Conservation (phyloP, 306 rosid genomes). For the Psophocarpus tetragonolobus region DNA sequence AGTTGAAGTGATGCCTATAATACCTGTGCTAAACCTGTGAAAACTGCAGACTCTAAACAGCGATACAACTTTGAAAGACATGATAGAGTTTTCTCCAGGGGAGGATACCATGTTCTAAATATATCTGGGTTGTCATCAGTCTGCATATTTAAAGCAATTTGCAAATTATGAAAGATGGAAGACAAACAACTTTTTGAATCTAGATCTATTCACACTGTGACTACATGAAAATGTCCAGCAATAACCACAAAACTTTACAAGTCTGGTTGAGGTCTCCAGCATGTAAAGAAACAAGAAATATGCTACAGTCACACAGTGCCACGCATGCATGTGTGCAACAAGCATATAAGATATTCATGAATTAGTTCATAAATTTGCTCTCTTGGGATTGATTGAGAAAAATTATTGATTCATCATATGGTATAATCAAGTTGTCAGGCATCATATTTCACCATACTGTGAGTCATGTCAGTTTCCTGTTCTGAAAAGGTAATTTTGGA, state of each 20-base stretch:
- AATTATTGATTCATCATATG: constrained; percentile 5
- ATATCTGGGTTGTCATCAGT: constrained; percentile 72
- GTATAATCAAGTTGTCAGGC: constrained; percentile 3
- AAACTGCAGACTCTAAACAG: constrained; percentile 86
- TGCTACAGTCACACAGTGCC: background rate
- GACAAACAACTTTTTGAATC: background rate
- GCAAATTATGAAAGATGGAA: constrained; percentile 15
- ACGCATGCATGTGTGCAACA: constrained; percentile 16
- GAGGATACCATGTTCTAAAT: constrained; percentile 89
- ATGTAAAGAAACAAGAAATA: constrained; percentile 7
- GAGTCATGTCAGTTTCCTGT: constrained; percentile 2
- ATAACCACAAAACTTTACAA: constrained; percentile 21
- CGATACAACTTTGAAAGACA: constrained; percentile 95
- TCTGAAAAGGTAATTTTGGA: background rate
- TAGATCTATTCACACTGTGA: background rate
- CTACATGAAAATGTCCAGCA: constrained; percentile 16
- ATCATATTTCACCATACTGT: constrained; percentile 13
- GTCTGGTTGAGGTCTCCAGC: constrained; percentile 8
- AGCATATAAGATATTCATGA: constrained; percentile 3
- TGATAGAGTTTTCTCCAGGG: constrained; percentile 88
- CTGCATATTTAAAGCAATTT: constrained; percentile 48
- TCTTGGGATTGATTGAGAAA: background rate
- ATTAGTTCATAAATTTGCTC: background rate
- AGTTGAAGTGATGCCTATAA: constrained; percentile 20
- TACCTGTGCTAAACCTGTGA: constrained; percentile 99